Evolutionary conservation across 495 filamentous ascomycete species (phyloP).

Genomic region (Lepraria neglecta): DNA sequence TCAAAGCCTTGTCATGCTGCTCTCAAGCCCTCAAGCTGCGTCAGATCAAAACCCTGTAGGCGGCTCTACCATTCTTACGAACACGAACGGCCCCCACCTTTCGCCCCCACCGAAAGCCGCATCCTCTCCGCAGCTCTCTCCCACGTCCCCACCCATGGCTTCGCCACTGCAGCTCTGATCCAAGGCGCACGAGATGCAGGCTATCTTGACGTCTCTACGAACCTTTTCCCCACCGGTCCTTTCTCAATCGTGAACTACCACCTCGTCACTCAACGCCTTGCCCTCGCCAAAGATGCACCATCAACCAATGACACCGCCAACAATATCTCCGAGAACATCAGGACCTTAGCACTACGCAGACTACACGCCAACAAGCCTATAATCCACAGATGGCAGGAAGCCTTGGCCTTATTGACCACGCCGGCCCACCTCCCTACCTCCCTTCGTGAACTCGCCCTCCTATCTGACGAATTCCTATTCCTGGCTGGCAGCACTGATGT

Average conservation of each 20-base stretch:
- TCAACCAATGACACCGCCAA: constrained; percentile 28
- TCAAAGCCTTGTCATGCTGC: background rate
- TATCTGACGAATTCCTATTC: constrained; percentile 82
- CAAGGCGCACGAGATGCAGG: constrained; percentile 75
- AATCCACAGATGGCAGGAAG: constrained; percentile 78
- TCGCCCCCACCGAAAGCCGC: constrained; percentile 61
- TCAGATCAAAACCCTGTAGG: background rate
- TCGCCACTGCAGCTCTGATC: constrained; percentile 62
- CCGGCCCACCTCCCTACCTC: constrained; percentile 69
- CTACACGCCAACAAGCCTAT: constrained; percentile 65
- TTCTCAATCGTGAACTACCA: constrained; percentile 82
- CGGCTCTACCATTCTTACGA: constrained; percentile 68
- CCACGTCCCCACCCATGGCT: constrained; percentile 80
- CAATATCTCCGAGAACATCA: constrained; percentile 51
- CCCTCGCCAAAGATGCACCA: constrained; percentile 43
- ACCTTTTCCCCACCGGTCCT: constrained; percentile 68
- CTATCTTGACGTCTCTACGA: constrained; percentile 78
- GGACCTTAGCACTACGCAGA: constrained; percentile 61
- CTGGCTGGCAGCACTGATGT: constrained; percentile 76
- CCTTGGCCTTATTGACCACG: constrained; percentile 81
- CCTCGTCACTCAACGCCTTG: constrained; percentile 60
- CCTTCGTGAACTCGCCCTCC: constrained; percentile 66
- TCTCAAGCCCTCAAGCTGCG: background rate
- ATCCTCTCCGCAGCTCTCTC: constrained; percentile 73
- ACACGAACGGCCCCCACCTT: constrained; percentile 54